Conservation (phyloP, 2,329 filamentous ascomycete species). For the Camillea tinctor region DNA sequence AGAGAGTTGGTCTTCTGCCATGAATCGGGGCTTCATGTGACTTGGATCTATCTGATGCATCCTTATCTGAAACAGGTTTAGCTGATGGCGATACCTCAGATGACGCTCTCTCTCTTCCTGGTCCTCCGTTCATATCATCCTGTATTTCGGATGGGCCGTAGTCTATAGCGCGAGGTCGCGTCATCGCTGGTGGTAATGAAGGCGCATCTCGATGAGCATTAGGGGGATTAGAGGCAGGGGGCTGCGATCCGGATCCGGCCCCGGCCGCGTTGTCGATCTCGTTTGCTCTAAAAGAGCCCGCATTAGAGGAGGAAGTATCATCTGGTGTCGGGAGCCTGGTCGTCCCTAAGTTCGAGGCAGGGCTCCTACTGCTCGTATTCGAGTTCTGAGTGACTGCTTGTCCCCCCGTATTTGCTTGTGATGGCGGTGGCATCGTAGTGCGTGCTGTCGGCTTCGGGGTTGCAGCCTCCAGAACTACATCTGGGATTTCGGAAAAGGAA, state of each 20-base stretch:
- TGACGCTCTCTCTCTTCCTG: conserved; percentile 20
- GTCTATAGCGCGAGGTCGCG: conserved; percentile 24
- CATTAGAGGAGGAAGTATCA: conserved; percentile 41
- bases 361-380: conserved; percentile 32
- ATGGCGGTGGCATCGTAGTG: conserved; percentile 2
- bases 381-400: conserved; percentile 8
- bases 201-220: conserved; percentile 27
- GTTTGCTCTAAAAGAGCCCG: conserved; percentile 31
- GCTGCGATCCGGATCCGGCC: conserved; percentile 8
- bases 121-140: conserved; percentile 22
- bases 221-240: conserved; percentile 5
- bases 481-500: conserved; percentile 57
- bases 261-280: conserved; percentile 22
- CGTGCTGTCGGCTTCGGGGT: conserved; percentile 38
- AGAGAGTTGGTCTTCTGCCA: conserved; percentile 38
- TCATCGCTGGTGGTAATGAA: conserved; percentile 36
- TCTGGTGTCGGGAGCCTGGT: conserved; percentile 54
- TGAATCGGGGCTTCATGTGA: conserved; percentile 22
- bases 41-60: conserved; percentile 14
- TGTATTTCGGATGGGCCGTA: conserved; percentile 22
- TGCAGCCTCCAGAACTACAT: conserved; percentile 48
- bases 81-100: conserved; percentile 18
- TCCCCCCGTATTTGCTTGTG: conserved; percentile 11
- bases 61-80: conserved; percentile 15
- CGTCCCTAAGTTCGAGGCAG: conserved; percentile 35